Conservation (phyloP, 2,329 filamentous ascomycete genomes). For the Corynespora cassiicola region DNA sequence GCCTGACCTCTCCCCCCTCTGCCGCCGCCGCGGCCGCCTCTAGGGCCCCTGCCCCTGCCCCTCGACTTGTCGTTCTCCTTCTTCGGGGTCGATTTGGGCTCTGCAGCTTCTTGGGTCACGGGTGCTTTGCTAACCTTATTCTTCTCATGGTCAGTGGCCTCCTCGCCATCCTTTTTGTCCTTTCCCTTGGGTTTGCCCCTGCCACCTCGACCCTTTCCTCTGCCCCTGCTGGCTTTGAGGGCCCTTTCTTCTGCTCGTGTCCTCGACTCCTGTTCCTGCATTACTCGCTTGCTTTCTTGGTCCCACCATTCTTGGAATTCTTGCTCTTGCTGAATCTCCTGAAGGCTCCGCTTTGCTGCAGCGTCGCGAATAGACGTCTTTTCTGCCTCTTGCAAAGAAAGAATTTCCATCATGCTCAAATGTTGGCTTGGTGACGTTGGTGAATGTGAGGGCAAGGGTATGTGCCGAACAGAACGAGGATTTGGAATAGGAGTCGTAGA, state of each 20-base stretch:
- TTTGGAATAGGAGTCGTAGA: conserved; percentile 41
- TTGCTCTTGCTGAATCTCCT: conserved; percentile 96
- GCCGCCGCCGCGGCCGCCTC: conserved; percentile 28
- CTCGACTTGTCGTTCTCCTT: conserved; percentile 9
- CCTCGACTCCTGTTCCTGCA: conserved; percentile 62
- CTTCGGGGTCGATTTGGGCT: conserved; percentile 14
- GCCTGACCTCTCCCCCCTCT: conserved; percentile 29
- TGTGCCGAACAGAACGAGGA: conserved; percentile 57
- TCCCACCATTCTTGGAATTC: conserved; percentile 98
- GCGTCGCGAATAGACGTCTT: conserved; percentile 84
- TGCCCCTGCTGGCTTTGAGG: conserved; percentile 27
- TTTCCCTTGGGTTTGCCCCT: conserved; percentile 29
- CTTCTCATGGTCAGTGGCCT: conserved; percentile 19
- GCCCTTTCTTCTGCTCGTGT: conserved; percentile 41
- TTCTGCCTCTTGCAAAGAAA: conserved; percentile 83
- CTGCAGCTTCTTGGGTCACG: conserved; percentile 3
- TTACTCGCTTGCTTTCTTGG: conserved; percentile 76
- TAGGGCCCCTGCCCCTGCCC: conserved; percentile 23
- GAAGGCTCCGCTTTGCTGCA: conserved; percentile 83
- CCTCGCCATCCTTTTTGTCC: conserved; percentile 30
- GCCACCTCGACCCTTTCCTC: conserved; percentile 33
- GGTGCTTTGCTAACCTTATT: conserved; percentile 14
- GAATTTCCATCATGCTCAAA: conserved; percentile 84
- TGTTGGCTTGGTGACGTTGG: conserved; percentile 70
- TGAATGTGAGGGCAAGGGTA: conserved; percentile 61